A percentile compares a stretch with the other conserved stretches of the same genome.
Evolutionary conservation across 2,329 filamentous ascomycete genomes (phyloP).

Genomic region (Pseudogymnoascus sp.): DNA sequence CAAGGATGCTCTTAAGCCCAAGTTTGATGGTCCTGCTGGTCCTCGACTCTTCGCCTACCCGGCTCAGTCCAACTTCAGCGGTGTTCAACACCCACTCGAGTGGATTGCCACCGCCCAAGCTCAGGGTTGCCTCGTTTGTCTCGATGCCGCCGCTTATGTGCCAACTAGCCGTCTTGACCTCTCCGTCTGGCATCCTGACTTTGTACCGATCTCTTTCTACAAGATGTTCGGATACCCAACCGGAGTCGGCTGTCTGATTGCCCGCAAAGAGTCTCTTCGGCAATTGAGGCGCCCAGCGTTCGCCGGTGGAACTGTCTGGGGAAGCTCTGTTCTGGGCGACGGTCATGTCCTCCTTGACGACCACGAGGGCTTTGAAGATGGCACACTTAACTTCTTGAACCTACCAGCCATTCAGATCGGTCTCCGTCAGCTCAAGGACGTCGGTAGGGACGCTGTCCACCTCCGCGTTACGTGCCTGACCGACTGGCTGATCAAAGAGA

Average conservation of each 20-base stretch:
- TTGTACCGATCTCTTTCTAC: constrained; percentile 35
- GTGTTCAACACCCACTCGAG: constrained; percentile 34
- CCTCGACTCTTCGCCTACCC: constrained; percentile 37
- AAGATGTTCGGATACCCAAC: constrained; percentile 37
- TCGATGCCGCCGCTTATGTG: constrained; percentile 35
- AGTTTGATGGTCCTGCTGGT: not conserved
- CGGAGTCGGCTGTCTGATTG: constrained; percentile 34
- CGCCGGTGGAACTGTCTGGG: constrained; percentile 32
- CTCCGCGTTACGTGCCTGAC: constrained; percentile 32
- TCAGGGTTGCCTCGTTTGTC: constrained; percentile 33
- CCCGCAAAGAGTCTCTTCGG: constrained; percentile 26
- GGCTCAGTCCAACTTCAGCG: constrained; percentile 39
- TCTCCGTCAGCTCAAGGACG: constrained; percentile 29
- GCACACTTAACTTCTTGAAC: constrained; percentile 33
- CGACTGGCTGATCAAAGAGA: constrained; percentile 29
- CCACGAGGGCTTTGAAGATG: constrained; percentile 33
- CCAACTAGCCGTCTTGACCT: constrained; percentile 32
- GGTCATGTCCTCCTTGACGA: constrained; percentile 28
- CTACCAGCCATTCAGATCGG: constrained; percentile 34
- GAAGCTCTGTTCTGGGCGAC: constrained; percentile 25
- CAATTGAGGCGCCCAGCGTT: constrained; percentile 34
- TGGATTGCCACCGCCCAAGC: constrained; percentile 32
- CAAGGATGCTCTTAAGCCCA: constrained; percentile 19
- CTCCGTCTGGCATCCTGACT: constrained; percentile 30
- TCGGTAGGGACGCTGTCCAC: constrained; percentile 25